phyloP scores from a whole-genome alignment of 495 filamentous ascomycete genomes.

The Penicillium steckii region DNA sequence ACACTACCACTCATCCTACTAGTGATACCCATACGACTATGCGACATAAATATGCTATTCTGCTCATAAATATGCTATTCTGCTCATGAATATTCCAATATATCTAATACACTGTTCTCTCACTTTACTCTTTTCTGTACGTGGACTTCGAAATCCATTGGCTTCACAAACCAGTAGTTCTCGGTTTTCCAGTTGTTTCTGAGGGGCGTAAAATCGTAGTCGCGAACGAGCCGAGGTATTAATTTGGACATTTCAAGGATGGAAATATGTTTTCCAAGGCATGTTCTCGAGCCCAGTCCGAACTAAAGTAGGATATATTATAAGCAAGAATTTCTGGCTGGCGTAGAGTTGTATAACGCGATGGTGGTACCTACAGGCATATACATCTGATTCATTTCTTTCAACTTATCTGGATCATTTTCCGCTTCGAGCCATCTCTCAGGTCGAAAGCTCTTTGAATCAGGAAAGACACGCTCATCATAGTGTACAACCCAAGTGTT shows the following conservation, averaged over 20 bases:
- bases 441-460: conserved; percentile 32
- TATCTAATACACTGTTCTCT: too few species aligned
- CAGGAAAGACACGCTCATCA: conserved; percentile 46
- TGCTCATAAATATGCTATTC: too few species aligned
- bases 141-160: conserved; percentile 34
- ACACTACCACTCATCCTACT: too few species aligned
- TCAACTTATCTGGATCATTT: conserved; percentile 25
- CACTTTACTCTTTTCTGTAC: conserved; percentile 9
- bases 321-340: background rate
- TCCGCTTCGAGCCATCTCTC: conserved; percentile 41
- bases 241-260: conserved; percentile 49
- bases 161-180: conserved; percentile 52
- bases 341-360: background rate
- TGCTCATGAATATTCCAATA: too few species aligned
- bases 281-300: conserved; percentile 44
- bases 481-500: conserved; percentile 53
- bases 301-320: conserved; percentile 29
- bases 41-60: too few species aligned
- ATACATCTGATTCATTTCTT: conserved; percentile 43
- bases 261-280: conserved; percentile 49
- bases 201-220: conserved; percentile 39
- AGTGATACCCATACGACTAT: too few species aligned
- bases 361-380: conserved; percentile 33
- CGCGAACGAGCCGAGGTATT: conserved; percentile 43
- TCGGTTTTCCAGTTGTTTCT: conserved; percentile 34